Evolutionary conservation across 1,284 basidiomycete genomes (phyloP), one percentile per base, ranked within the genome.

Genomic region (Austroboletus sp.): DNA sequence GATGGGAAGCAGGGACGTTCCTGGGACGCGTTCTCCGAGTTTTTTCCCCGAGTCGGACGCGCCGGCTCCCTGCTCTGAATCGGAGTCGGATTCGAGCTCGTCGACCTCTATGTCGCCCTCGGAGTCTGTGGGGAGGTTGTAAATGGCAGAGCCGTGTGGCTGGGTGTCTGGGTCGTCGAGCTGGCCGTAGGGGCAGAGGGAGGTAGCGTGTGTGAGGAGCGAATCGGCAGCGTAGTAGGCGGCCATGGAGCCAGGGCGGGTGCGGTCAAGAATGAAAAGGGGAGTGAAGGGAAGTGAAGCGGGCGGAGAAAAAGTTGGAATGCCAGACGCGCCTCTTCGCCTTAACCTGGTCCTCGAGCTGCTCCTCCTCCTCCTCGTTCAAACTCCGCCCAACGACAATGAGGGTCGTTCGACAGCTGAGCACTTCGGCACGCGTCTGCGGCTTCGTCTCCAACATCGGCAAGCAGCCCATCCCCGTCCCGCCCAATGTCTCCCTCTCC

Each of bases 381-480:
- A 29, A 29, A 50, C 47, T 56, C 55, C 42, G 54, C 15, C 13
- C 7, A 16, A 17, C 30, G 11, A 27, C 15, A 44, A 71, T 71
- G 69, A 55, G 63, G 29, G 42, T 54, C 35, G 52, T 62, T 31
- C 76, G 76, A 56, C 66, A 53, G 34, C 77, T 79, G 62, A 72
- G 67, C 58, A 68, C 73, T 19, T 72, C 74, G 12, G 58, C 67
- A 32, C 64, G 63, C 52, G 42, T 62, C 55, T 53, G 71, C 60
- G 49, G 60, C 27, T 64, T 65, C 57, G 60, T 66, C 45, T 87
- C 86, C 26, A 86, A 94, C 68, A 84, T 95, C 51, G 92, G 91
- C 49, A 82, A 84, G 56, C 72, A 79, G 46, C 88, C 89, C 41
- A 84, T 96, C 46, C 69, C 72, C 51, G 69, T 87, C 55, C 89